phyloP scores from a whole-genome alignment of 495 filamentous ascomycete species.

The Tricharina praecox region DNA sequence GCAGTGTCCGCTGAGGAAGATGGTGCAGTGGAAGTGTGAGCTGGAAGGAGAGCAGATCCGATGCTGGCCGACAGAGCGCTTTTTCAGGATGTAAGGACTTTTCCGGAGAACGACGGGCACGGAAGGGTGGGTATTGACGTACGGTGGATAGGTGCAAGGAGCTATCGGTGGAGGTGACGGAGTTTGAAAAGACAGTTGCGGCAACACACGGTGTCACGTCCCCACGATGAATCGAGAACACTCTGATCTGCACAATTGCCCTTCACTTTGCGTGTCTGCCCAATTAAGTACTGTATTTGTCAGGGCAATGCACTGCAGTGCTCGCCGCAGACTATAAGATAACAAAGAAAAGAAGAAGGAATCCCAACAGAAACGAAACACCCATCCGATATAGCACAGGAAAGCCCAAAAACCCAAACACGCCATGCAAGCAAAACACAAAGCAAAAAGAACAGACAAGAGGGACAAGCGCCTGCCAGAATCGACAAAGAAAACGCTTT shows the following conservation, averaged over 20 bases:
- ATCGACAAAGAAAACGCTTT: too few species aligned
- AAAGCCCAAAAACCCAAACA: too few species aligned
- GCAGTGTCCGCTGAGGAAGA: conserved; percentile 16
- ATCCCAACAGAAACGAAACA: too few species aligned
- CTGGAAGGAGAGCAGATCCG: conserved; percentile 11
- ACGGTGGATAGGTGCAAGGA: conserved; percentile 12
- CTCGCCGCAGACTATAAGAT: not conserved
- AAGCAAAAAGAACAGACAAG: too few species aligned
- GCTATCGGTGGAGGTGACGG: conserved; percentile 23
- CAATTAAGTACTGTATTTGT: not conserved
- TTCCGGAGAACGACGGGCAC: not conserved
- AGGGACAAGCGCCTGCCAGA: too few species aligned
- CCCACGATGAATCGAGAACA: too few species aligned
- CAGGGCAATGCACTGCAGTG: not conserved
- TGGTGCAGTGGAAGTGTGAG: conserved; percentile 22
- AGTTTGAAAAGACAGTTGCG: conserved; percentile 12
- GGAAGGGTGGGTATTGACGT: not conserved
- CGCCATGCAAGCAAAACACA: too few species aligned
- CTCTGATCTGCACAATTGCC: not conserved
- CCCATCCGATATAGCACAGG: too few species aligned
- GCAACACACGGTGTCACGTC: too few species aligned
- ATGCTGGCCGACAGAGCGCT: conserved; percentile 18
- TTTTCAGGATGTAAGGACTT: conserved; percentile 20
- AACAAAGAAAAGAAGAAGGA: too few species aligned
- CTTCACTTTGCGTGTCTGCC: not conserved